phyloP scores from a whole-genome alignment of 352 stramenopile genomes.

The Pythium chondricola region DNA sequence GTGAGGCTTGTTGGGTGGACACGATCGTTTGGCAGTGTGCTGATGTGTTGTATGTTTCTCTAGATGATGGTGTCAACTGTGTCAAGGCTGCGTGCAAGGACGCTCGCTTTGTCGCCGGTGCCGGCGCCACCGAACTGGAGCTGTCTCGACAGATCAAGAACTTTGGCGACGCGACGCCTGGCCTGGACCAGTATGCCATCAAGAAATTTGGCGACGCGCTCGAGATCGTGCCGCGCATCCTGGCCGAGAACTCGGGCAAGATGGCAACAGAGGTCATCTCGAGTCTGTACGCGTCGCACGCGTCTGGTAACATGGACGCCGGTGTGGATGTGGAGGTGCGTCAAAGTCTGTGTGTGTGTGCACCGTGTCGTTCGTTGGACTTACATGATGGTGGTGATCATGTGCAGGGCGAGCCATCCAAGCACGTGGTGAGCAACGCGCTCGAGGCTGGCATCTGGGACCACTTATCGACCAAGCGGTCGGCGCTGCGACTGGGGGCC shows the following conservation, averaged over 20 bases:
- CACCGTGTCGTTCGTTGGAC: neutral
- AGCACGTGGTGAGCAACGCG: conserved; percentile 75
- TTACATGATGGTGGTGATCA: too few species aligned
- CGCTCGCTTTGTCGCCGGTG: conserved; percentile 91
- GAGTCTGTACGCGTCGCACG: conserved; percentile 92
- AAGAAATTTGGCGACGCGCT: conserved; percentile 98
- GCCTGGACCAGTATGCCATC: conserved; percentile 99
- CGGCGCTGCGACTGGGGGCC: conserved; percentile 94
- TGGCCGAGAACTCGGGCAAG: conserved; percentile 97
- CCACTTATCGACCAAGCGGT: conserved; percentile 95
- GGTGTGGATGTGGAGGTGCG: conserved; percentile 94
- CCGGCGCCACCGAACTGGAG: conserved; percentile 95
- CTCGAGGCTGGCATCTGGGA: conserved; percentile 87
- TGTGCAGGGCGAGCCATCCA: conserved; percentile 59
- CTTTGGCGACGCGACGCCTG: conserved; percentile 93
- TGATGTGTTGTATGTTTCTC: conserved; percentile 2
- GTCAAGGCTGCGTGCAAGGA: conserved; percentile 95
- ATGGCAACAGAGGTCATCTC: conserved; percentile 93
- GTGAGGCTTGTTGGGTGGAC: conserved; percentile 15
- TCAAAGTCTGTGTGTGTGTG: neutral
- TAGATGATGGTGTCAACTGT: conserved; percentile 97
- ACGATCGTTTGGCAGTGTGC: neutral
- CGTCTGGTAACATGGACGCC: conserved; percentile 84
- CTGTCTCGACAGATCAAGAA: conserved; percentile 92
- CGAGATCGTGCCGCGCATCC: conserved; percentile 95